These are phyloP conservation scores for Melastoma candidum DNA, from an alignment of 441 rosid species.

Conservation along the genomic window DNA sequence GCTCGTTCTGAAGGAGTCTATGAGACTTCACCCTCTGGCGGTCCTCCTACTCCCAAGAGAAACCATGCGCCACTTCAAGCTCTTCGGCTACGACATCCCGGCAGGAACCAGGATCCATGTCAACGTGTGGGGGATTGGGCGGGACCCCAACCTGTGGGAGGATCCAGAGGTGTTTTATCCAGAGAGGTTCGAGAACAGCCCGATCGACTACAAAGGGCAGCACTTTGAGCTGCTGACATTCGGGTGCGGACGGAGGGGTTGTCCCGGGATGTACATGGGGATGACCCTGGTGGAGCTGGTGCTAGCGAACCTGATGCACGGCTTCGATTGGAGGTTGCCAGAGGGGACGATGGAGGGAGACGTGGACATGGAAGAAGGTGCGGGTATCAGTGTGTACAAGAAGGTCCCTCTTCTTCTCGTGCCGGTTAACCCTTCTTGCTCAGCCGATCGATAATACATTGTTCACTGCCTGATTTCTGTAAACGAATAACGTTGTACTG, in stretches of 20 bases:
- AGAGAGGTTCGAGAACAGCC: constrained; percentile 4
- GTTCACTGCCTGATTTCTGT: too few species aligned
- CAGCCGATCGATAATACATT: too few species aligned
- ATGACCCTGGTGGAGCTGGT: neutral
- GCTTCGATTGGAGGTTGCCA: neutral
- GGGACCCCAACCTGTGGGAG: constrained; percentile 30
- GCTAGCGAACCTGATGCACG: constrained; percentile 6
- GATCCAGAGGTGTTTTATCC: neutral
- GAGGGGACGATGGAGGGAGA: constrained; percentile 2
- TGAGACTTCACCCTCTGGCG: constrained; percentile 40
- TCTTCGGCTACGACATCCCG: constrained; percentile 20
- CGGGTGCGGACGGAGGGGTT: constrained; percentile 5
- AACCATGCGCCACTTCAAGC: constrained; percentile 1
- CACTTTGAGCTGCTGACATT: constrained; percentile 8
- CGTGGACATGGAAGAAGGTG: constrained; percentile 5
- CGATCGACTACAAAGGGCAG: constrained; percentile 8
- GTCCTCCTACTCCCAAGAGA: neutral
- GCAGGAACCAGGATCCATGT: constrained; percentile 36
- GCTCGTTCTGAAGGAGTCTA: constrained; percentile 5
- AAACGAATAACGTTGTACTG: too few species aligned
- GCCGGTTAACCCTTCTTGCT: neutral
- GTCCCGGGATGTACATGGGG: constrained; percentile 2
- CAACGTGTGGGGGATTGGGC: constrained; percentile 51
- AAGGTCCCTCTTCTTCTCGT: constrained; percentile 2
- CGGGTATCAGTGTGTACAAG: neutral